Evolutionary conservation across 305 asterid genomes (phyloP), one percentile per base, ranked within the genome.

Genomic region (Rubia occidens): DNA sequence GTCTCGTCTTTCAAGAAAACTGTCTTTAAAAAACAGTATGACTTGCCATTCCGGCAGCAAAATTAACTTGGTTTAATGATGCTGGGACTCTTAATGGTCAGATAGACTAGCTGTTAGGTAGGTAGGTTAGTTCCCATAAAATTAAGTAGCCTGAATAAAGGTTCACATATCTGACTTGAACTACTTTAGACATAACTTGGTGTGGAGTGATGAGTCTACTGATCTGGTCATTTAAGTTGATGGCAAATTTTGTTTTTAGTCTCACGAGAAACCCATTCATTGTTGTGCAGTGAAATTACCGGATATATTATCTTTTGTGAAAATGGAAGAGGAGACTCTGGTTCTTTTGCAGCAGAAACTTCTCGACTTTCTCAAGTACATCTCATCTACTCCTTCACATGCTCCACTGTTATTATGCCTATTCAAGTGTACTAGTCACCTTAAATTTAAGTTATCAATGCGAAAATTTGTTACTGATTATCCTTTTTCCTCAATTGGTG

Each of bases 251-350:
- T 45, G 47, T 55, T 24, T 40, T 65, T 5, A 24, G 44, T 55
- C 11, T 60, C 66, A 14, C 35, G 18, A 26, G 44, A 15, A 54
- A 55, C 63, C 39, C 58, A 61, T 45, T 21, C 4, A 17, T 63
- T 39, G 14, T 32, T 78, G 71, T 84, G 90, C 95, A 91, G 99
- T 95, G 63, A 95, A 91, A 81, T 80, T 94, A 78, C 99, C 99
- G 1, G 97, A 89, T 68, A 60, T 91, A 70, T 76, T 94, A 85
- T 79, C 84, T 13, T 79, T 70, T 73, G 87, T 83, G 76, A 88
- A 82, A 81, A 82, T 91, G 39, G 96, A 91, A 11, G 96, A 84
- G 77, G 99, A 88, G 81, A 80, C 98, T 9, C 73, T 75, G 78
- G 74, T 66, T 68, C 84, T 81, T 17, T 58, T 95, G 86, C 98